Evolutionary conservation across 2,329 filamentous ascomycete species (phyloP).

Genomic region (Malbranchea zuffiana): DNA sequence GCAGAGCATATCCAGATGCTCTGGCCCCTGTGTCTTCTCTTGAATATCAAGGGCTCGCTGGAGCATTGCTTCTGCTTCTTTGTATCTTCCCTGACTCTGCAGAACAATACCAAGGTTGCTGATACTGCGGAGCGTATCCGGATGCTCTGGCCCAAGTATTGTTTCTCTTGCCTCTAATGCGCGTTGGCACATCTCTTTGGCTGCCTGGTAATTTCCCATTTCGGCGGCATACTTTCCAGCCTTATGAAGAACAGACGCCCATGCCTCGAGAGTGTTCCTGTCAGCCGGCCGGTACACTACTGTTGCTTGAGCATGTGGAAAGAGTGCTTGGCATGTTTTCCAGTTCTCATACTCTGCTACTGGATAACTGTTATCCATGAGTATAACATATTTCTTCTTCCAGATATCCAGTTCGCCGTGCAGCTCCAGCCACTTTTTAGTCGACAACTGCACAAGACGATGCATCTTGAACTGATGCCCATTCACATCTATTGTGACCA

Average conservation of each 20-base stretch:
- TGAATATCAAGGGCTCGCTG: too few species aligned
- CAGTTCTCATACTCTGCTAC: constrained; percentile 19
- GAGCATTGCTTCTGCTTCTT: too few species aligned
- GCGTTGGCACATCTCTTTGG: not conserved
- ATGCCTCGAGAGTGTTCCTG: constrained; percentile 18
- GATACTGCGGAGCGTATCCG: too few species aligned
- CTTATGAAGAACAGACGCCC: constrained; percentile 8
- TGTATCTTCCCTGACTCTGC: too few species aligned
- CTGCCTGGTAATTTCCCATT: not conserved
- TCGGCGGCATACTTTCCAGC: constrained; percentile 5
- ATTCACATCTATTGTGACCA: constrained; percentile 14
- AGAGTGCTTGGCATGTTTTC: constrained; percentile 17
- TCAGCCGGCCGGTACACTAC: constrained; percentile 11
- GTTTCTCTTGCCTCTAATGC: too few species aligned
- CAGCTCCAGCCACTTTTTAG: constrained; percentile 19
- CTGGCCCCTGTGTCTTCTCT: too few species aligned
- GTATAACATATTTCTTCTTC: constrained; percentile 18
- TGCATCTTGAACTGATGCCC: constrained; percentile 19
- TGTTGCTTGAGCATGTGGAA: constrained; percentile 19
- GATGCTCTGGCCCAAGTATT: too few species aligned
- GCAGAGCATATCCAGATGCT: too few species aligned
- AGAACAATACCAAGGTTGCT: too few species aligned
- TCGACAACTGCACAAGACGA: constrained; percentile 21
- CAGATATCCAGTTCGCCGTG: constrained; percentile 19
- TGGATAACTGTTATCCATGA: constrained; percentile 17